A percentile compares a stretch with the other conserved stretches of the same genome.
Conservation (phyloP, 1,139 yeast species). For the Nadsonia starkeyi-henricii region DNA sequence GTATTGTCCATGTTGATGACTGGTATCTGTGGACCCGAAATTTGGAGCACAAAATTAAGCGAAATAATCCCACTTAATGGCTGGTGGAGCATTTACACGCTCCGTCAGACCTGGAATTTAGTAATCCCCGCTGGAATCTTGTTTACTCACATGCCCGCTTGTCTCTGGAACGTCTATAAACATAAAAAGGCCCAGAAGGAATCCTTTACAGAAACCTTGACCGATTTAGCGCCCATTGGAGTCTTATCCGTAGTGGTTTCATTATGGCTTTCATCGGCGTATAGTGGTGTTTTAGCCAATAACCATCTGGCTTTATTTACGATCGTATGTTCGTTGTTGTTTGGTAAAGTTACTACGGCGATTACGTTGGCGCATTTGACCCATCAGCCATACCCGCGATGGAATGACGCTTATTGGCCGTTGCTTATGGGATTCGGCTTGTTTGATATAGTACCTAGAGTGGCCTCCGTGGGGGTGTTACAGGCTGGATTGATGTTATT, state of each 20-base stretch:
- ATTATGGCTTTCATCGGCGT: constrained; percentile 25
- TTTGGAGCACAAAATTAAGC: constrained; percentile 34
- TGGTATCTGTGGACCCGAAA: constrained; percentile 45
- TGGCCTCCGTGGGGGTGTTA: background rate
- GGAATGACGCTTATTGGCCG: constrained; percentile 14
- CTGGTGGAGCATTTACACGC: constrained; percentile 12
- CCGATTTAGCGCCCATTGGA: constrained; percentile 23
- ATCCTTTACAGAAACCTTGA: constrained; percentile 35
- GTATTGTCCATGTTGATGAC: constrained; percentile 38
- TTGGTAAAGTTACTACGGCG: constrained; percentile 46
- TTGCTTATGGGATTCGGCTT: background rate
- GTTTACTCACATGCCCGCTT: constrained; percentile 32
- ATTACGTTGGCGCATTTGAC: constrained; percentile 60
- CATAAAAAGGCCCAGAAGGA: constrained; percentile 30
- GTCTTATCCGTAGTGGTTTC: constrained; percentile 17
- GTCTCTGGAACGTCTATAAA: constrained; percentile 43
- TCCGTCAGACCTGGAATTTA: constrained; percentile 19
- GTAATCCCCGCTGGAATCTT: constrained; percentile 37
- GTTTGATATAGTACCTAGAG: background rate
- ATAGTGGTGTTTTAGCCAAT: constrained; percentile 21
- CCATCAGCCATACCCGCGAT: constrained; percentile 45
- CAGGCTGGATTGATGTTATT: background rate
- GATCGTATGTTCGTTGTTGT: constrained; percentile 50
- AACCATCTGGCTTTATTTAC: constrained; percentile 45
- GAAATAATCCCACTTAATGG: constrained; percentile 17